Evolutionary conservation across 768 basidiomycete genomes (phyloP).

Genomic region (Kwoniella mangroviensis): DNA sequence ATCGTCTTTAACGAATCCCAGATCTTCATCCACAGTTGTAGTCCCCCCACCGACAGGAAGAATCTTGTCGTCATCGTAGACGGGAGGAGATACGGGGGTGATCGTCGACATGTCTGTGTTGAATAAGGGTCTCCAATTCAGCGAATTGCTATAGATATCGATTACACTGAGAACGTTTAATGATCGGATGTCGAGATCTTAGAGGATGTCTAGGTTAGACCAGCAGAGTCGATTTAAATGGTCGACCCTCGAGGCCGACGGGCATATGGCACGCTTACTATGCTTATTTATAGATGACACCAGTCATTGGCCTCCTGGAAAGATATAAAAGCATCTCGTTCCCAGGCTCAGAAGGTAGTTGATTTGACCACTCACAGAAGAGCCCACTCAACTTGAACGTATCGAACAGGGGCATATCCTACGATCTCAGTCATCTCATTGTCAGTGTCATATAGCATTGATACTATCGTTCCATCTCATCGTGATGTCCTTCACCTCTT

Average conservation of each 20-base stretch:
- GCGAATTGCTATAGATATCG: too few species aligned
- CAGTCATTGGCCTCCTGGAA: background rate
- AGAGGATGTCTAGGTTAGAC: too few species aligned
- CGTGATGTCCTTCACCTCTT: slow-evolving; percentile 13
- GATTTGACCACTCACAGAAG: too few species aligned
- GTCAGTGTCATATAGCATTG: background rate
- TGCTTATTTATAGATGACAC: background rate
- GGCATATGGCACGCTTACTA: background rate
- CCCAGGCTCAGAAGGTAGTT: background rate
- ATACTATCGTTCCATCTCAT: too few species aligned
- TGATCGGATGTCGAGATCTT: too few species aligned
- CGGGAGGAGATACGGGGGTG: background rate
- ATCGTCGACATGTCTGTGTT: background rate
- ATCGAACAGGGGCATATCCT: too few species aligned
- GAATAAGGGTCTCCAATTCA: too few species aligned
- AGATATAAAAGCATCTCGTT: background rate
- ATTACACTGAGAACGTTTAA: too few species aligned
- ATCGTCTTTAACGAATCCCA: slow-evolving; percentile 22
- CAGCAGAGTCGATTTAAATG: too few species aligned
- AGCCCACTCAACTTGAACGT: too few species aligned
- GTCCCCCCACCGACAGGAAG: slow-evolving; percentile 6
- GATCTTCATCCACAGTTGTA: slow-evolving; percentile 2
- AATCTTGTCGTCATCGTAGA: slow-evolving; percentile 19
- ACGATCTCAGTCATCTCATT: background rate
- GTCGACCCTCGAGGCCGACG: background rate